Conservation (phyloP, 169 alveolate genomes). For the Plasmodium vivax region DNA sequence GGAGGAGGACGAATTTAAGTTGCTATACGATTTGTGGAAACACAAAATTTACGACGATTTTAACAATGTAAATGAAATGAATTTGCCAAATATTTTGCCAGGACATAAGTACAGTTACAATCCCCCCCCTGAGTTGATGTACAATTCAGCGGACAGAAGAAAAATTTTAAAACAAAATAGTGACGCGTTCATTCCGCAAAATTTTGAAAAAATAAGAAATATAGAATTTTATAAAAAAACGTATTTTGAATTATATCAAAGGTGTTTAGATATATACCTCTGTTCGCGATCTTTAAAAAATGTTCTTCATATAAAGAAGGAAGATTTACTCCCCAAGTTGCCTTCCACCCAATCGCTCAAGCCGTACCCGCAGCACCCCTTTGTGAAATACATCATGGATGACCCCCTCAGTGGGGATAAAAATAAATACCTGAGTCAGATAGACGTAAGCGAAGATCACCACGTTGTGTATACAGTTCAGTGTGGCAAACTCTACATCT, state of each 20-base stretch:
- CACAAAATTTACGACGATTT: conserved; percentile 55
- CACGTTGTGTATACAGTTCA: conserved; percentile 29
- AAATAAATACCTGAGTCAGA: not conserved
- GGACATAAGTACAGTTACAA: conserved; percentile 75
- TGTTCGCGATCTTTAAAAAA: conserved; percentile 55
- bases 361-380: conserved; percentile 56
- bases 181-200: conserved; percentile 42
- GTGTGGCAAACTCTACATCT: conserved; percentile 14
- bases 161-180: conserved; percentile 46
- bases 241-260: conserved; percentile 66
- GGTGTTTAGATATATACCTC: conserved; percentile 67
- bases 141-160: conserved; percentile 19
- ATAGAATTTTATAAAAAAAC: conserved; percentile 61
- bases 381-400: conserved; percentile 35
- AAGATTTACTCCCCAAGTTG: conserved; percentile 65
- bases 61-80: conserved; percentile 27
- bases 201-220: conserved; percentile 44
- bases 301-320: conserved; percentile 68
- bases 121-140: conserved; percentile 72
- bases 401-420: not conserved
- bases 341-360: conserved; percentile 40
- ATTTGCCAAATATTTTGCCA: conserved; percentile 62
- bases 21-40: conserved; percentile 61
- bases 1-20: not conserved
- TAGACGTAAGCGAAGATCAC: conserved; percentile 51